Conservation (phyloP, 2,329 filamentous ascomycete species). For the Fulvia fulva region DNA sequence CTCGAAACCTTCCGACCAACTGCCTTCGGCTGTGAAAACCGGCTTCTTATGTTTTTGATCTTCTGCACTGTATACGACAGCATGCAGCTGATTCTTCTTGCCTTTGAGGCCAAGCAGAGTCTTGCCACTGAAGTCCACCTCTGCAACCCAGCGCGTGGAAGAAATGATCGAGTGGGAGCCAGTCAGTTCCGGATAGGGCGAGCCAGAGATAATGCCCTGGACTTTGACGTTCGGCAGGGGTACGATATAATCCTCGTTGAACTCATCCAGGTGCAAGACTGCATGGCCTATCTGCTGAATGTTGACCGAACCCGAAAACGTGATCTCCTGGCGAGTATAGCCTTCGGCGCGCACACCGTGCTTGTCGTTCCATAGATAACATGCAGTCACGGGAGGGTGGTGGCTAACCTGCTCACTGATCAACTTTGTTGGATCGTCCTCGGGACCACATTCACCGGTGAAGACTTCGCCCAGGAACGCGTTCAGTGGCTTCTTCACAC, state of each 20-base stretch:
- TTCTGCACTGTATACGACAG: constrained; percentile 33
- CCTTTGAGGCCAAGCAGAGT: constrained; percentile 37
- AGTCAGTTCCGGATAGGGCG: constrained; percentile 43
- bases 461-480: constrained; percentile 50
- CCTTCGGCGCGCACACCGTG: constrained; percentile 43
- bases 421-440: constrained; percentile 38
- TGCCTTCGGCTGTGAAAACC: constrained; percentile 38
- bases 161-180: constrained; percentile 41
- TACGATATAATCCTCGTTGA: constrained; percentile 43
- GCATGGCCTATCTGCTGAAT: constrained; percentile 48
- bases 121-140: constrained; percentile 45
- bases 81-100: constrained; percentile 42
- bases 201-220: constrained; percentile 42
- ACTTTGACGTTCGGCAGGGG: constrained; percentile 45
- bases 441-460: constrained; percentile 36
- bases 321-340: constrained; percentile 46
- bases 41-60: constrained; percentile 30
- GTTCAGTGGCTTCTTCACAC: constrained; percentile 51
- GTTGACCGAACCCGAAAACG: constrained; percentile 42
- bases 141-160: constrained; percentile 40
- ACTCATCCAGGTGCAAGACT: constrained; percentile 42
- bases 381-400: constrained; percentile 46
- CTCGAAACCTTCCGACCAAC: constrained; percentile 40
- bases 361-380: constrained; percentile 45
- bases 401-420: constrained; percentile 46